Evolutionary conservation across 1,284 basidiomycete genomes (phyloP), one percentile per base, ranked within the genome.

Genomic region (Cerrena zonata): DNA sequence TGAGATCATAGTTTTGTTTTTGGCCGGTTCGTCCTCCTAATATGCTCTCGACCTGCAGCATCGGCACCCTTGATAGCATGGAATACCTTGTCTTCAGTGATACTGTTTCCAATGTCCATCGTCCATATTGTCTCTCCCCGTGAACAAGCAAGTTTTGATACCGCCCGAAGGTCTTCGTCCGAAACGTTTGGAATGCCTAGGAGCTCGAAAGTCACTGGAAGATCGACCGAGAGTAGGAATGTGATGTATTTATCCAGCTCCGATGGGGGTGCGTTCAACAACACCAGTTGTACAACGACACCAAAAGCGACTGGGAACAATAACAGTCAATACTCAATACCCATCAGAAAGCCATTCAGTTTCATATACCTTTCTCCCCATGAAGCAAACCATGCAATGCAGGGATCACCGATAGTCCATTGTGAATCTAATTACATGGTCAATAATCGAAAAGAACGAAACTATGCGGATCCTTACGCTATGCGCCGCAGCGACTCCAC

Each of bases 51-150:
- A 10, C 65, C 60, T 18, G 58, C 65, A 4, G 65, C 65, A 55
- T 68, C 64, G 3, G 66, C 65, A n/a, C 60, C 66, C 58, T 65
- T 63, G 55, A 68, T 63, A 25, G 64, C 64, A 23, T 58, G 49
- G 50, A 60, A 64, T 30, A 67, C 66, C 38, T 64, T 50, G 36
- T 65, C 62, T 22, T 59, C 57, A 48, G 56, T 66, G 51, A 68
- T 62, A 11, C 12, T 58, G 22, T 54, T 43, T 7, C 30, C 15
- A 7, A 34, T 34, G 50, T 67, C 64, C 55, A 67, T 58, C 37
- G 64, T 65, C 66, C 66, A 68, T 46, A 68, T 67, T 21, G 66
- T 68, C 59, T 68, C 66, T 37, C 59, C 60, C 10, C 56, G 56
- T 12, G 61, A 57, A 47, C 60, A 62, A 15, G 65, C 58, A 10